Evolutionary conservation across 768 basidiomycete genomes (phyloP), one percentile per base, ranked within the genome.

Genomic region (Trametes sanguinea): DNA sequence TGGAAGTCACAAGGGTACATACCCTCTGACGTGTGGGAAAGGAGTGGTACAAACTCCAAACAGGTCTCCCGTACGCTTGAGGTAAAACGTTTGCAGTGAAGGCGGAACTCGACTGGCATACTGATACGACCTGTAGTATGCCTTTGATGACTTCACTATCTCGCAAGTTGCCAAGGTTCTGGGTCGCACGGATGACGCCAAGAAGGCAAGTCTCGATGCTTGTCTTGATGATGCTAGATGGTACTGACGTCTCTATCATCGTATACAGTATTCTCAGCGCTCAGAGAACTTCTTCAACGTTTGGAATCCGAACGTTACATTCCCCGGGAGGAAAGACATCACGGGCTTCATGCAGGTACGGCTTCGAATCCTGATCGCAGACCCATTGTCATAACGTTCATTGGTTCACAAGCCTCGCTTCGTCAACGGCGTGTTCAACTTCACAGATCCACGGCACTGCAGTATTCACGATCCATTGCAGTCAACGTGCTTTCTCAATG

Each of bases 401-500:
- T 29, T 22, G 13, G 2, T 22, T 1, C 22, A 22, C 22, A 58
- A 87, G 85, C 84, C 81, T 6, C 78, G 81, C 16, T 83, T 82
- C 56, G 76, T 77, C 1, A 78, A 85, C 65, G 85, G 86, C 4
- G 80, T 79, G 0, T 88, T 82, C 73, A 84, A 82, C 67, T 85
- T 80, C 61, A 88, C 86, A 1, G 86, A 88, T 69, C 86, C 86
- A 3, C 75, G 86, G 40, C 85, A 87, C 68, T 88, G 86, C 68
- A 86, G 85, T 66, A 77, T 84, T 44, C 81, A 88, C 60, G 85
- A 87, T 65, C 86, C 85, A 0, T 71, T 72, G 3, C 73, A 78
- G 27, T 78, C 85, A 1, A 85, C 84, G 0, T 88, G 86, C 65
- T 87, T 84, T 74, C 70, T 88, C 60, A 80, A 85, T 63, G 79